Conservation (phyloP, 2,329 filamentous ascomycete genomes). For the Ilyonectria sp. region DNA sequence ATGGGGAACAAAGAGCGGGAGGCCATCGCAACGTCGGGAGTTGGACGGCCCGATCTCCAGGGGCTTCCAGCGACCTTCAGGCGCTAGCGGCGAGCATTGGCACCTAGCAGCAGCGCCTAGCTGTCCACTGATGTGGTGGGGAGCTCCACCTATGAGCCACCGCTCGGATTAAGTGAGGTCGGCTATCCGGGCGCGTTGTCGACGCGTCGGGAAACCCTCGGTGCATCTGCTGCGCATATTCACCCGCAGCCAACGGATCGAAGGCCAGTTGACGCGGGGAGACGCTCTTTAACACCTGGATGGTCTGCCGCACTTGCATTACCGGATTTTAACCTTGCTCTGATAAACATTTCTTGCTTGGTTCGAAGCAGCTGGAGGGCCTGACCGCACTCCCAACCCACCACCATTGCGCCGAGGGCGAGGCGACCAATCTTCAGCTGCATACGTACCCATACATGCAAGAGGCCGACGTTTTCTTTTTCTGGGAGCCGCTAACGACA, state of each 20-base stretch:
- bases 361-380: not conserved
- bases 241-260: constrained; percentile 5
- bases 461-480: not conserved
- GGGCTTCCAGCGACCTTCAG: constrained; percentile 22
- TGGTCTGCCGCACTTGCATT: not conserved
- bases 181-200: constrained; percentile 34
- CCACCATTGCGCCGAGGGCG: constrained; percentile 1
- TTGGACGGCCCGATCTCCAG: constrained; percentile 22
- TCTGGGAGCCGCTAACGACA: not conserved
- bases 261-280: constrained; percentile 12
- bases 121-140: constrained; percentile 15
- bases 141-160: constrained; percentile 7
- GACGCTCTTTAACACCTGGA: not conserved
- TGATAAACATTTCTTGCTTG: constrained; percentile 4
- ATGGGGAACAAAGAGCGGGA: not conserved
- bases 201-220: constrained; percentile 31
- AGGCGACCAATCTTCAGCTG: not conserved
- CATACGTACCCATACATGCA: constrained; percentile 6
- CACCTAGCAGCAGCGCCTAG: constrained; percentile 8
- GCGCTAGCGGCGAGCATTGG: constrained; percentile 14
- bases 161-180: not conserved
- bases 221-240: constrained; percentile 14
- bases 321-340: not conserved
- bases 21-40: constrained; percentile 13
- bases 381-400: not conserved